Percentiles rank a stretch among this genome's conserved stretches.
Evolutionary conservation across 1,139 yeast species (phyloP).

Genomic region (Debaryomyces udenii): DNA sequence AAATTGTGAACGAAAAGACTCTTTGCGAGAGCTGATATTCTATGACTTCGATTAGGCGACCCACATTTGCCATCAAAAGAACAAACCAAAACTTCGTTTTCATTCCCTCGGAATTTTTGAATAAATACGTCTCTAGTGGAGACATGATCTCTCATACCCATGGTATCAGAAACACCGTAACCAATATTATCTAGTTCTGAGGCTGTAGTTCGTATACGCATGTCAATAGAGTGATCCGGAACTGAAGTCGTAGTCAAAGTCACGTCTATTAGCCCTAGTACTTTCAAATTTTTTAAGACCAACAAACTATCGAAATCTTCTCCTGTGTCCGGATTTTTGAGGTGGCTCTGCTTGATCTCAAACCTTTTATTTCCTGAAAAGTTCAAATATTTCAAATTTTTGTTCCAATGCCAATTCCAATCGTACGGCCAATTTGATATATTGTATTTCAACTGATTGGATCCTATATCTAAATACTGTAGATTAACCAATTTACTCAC

Average conservation of each 20-base stretch:
- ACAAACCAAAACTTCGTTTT: conserved; percentile 70
- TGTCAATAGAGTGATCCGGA: conserved; percentile 84
- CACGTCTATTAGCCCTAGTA: conserved; percentile 91
- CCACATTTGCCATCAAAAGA: conserved; percentile 85
- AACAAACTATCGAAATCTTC: conserved; percentile 76
- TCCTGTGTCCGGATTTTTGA: conserved; percentile 47
- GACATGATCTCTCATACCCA: conserved; percentile 70
- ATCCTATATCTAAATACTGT: conserved; percentile 84
- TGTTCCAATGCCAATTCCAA: conserved; percentile 96
- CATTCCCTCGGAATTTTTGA: conserved; percentile 86
- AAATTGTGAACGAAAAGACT: conserved; percentile 67
- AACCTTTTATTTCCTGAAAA: conserved; percentile 91
- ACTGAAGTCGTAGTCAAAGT: conserved; percentile 82
- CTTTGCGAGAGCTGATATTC: conserved; percentile 73
- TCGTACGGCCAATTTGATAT: conserved; percentile 94
- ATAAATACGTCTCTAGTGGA: conserved; percentile 83
- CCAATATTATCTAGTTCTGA: conserved; percentile 77
- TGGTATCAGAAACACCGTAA: conserved; percentile 88
- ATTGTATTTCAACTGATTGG: conserved; percentile 87
- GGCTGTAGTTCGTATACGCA: conserved; percentile 92
- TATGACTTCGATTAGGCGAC: conserved; percentile 59
- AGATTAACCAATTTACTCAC: conserved; percentile 68
- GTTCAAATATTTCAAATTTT: conserved; percentile 74
- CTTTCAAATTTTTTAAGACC: conserved; percentile 67
- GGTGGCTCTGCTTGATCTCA: conserved; percentile 73